Base-by-base conservation (phyloP, 345 rosid species). In the Hevea brasiliensis region DNA sequence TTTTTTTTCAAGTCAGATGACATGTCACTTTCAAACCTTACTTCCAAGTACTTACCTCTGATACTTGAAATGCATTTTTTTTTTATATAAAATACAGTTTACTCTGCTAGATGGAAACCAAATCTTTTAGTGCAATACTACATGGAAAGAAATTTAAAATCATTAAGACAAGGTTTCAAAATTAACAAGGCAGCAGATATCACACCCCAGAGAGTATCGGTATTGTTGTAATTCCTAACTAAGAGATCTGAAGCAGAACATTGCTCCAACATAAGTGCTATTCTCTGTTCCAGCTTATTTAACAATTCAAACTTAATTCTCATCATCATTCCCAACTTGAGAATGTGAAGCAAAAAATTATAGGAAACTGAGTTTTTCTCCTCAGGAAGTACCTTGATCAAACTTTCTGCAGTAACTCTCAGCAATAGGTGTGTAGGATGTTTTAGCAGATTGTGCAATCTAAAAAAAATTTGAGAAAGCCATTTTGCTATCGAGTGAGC, bases 311-410 rank as follows among this genome's bases (percentile, higher is more conserved):
- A 55, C 29, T 78, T 70, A 2, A 81, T 74, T 60, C 79, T 77
- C 79, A 71, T 69, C 68, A 69, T 44, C 48, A 75, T 48, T 26
- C 87, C 84, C 23, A 83, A 26, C 72, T 75, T 87, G 61, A 87
- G 84, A 62, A 89, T 85, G 66, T 68, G 85, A 79, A 89, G 89
- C 47, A 87, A 69, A 57, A 89, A 83, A 69, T 81, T 89, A 83
- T 84, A 82, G 42, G 91, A 63, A 76, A 84, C 80, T 6, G 91
- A 87, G 42, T 77, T 72, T 61, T 76, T 72, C 58, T 87, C 85
- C 20, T 17, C 26, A 0, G 91, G 93, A 61, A 84, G 88, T 10
- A 84, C 47, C 72, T 78, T 71, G 2, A 84, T 83, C 81, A 86
- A 72, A 71, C 83, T 78, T 71, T 87, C 87, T 32, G 70, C 35